Conservation (phyloP, 2,329 filamentous ascomycete species). For the Arthrobotrys megalospora region DNA sequence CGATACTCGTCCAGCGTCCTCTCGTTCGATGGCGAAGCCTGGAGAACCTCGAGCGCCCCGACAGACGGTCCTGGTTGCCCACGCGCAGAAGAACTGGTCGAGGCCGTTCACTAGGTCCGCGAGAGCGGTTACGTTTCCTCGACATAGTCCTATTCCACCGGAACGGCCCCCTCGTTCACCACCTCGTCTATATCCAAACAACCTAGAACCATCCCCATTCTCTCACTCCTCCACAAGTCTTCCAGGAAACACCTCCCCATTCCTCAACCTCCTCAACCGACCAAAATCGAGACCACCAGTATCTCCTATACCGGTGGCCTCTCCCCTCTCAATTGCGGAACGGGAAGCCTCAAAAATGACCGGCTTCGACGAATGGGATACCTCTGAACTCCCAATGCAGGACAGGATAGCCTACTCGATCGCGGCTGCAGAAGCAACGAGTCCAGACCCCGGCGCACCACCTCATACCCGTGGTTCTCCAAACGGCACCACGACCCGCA, state of each 20-base stretch:
- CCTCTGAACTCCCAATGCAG: slow-evolving; percentile 43
- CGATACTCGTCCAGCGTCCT: slow-evolving; percentile 22
- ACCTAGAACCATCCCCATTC: slow-evolving; percentile 52
- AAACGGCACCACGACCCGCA: slow-evolving; percentile 18
- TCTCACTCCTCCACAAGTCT: slow-evolving; percentile 36
- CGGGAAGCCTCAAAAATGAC: slow-evolving; percentile 52
- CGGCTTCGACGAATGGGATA: slow-evolving; percentile 60
- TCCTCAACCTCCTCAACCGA: slow-evolving; percentile 52
- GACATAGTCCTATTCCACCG: slow-evolving; percentile 29
- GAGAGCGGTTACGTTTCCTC: slow-evolving; percentile 1
- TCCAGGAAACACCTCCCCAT: slow-evolving; percentile 33
- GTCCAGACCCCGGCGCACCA: slow-evolving; percentile 45
- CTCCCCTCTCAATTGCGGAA: slow-evolving; percentile 43
- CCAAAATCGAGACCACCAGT: slow-evolving; percentile 34
- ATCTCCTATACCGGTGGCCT: slow-evolving; percentile 27
- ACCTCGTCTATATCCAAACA: slow-evolving; percentile 25
- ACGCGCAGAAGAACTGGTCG: slow-evolving; percentile 51
- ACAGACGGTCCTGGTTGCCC: slow-evolving; percentile 41
- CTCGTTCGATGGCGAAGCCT: slow-evolving; percentile 30
- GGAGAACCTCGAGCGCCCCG: slow-evolving; percentile 16
- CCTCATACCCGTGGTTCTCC: slow-evolving; percentile 44
- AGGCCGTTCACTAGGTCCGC: slow-evolving; percentile 39
- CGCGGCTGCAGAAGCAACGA: slow-evolving; percentile 48
- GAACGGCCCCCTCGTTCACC: slow-evolving; percentile 40
- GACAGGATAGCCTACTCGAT: slow-evolving; percentile 56